These are phyloP conservation scores for Globisporangium polare DNA, from an alignment of 352 stramenopile species.

Conservation along the genomic window DNA sequence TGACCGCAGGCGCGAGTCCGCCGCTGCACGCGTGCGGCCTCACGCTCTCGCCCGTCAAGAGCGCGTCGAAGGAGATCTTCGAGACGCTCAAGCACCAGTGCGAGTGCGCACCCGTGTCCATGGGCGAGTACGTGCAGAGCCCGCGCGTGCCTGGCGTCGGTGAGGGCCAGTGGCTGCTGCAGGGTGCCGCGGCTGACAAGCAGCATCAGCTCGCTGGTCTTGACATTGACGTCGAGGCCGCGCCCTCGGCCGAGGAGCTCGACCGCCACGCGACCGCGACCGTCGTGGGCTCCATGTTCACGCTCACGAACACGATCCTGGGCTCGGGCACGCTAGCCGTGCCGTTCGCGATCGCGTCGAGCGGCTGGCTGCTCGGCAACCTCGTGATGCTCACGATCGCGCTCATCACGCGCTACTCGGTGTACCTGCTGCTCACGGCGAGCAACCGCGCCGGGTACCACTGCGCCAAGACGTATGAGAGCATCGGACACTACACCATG, in stretches of 20 bases:
- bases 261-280: conserved; percentile 37
- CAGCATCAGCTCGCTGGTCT: conserved; percentile 12
- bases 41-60: conserved; percentile 33
- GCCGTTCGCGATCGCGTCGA: conserved; percentile 68
- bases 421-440: conserved; percentile 56
- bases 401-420: conserved; percentile 74
- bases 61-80: conserved; percentile 45
- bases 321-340: conserved; percentile 70
- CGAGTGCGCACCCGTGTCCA: conserved; percentile 63
- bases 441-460: conserved; percentile 57
- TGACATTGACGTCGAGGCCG: conserved; percentile 12
- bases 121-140: conserved; percentile 76
- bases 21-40: conserved; percentile 32
- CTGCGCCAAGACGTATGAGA: conserved; percentile 74
- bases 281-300: conserved; percentile 66
- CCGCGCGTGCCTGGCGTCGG: conserved; percentile 24
- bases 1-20: not conserved
- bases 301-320: conserved; percentile 73
- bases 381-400: conserved; percentile 64
- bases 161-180: conserved; percentile 28
- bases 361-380: conserved; percentile 65
- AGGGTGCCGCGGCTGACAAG: conserved; percentile 13
- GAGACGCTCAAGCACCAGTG: conserved; percentile 61
- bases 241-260: conserved; percentile 16
- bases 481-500: conserved; percentile 70